phyloP scores from a whole-genome alignment of 139 green algal species.

The Volvox reticuliferus region DNA sequence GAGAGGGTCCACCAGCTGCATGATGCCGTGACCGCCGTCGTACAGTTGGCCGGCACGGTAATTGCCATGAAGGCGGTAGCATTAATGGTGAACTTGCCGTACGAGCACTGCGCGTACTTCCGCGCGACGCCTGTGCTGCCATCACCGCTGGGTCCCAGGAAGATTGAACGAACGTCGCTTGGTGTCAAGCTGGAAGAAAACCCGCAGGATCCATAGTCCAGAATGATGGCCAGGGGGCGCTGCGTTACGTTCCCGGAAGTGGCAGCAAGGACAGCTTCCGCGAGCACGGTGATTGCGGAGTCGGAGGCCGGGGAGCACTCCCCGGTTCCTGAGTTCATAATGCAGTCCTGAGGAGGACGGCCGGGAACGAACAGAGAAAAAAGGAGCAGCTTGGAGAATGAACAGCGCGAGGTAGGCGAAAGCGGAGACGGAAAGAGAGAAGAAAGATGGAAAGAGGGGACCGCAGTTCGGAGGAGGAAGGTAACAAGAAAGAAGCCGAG shows the following conservation, averaged over 20 bases:
- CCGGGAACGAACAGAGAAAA: too few relatives aligned
- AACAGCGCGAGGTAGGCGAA: too few relatives aligned
- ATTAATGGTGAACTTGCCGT: not conserved
- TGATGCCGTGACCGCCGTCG: not conserved
- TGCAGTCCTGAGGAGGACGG: not conserved
- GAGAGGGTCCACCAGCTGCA: not conserved
- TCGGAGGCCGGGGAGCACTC: not conserved
- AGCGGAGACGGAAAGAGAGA: too few relatives aligned
- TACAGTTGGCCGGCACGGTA: not conserved
- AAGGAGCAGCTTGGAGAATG: too few relatives aligned
- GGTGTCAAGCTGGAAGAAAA: not conserved
- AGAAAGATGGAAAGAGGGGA: too few relatives aligned
- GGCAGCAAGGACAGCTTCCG: not conserved
- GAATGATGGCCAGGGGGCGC: not conserved
- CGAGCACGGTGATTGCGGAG: not conserved
- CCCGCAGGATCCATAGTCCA: constrained; percentile 9
- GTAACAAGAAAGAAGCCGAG: too few relatives aligned
- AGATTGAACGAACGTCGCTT: not conserved
- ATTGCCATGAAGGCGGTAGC: not conserved
- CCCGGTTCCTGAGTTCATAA: not conserved
- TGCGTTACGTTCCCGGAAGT: not conserved
- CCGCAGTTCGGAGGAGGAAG: too few relatives aligned
- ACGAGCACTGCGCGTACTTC: constrained; percentile 17
- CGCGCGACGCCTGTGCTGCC: not conserved
- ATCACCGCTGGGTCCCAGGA: not conserved